Percentiles rank a stretch among this genome's conserved stretches.
Evolutionary conservation across 345 rosid genomes (phyloP).

Genomic region (Camelina sativa): DNA sequence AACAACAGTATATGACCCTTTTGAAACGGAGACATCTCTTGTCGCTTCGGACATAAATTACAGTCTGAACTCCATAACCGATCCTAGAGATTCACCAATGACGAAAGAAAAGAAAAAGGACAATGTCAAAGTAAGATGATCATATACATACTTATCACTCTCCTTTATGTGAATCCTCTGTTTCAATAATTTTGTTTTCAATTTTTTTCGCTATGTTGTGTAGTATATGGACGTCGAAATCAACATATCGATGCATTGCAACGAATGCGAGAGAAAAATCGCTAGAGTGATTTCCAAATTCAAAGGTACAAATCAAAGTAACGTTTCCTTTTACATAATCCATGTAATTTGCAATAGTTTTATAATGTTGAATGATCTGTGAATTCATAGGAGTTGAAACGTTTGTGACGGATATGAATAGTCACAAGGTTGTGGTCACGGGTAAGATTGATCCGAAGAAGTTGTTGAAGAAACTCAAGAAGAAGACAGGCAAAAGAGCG

Average conservation of each 20-base stretch:
- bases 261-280: conserved; percentile 75
- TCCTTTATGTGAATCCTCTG: not conserved
- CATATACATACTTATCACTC: not conserved
- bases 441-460: conserved; percentile 64
- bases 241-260: conserved; percentile 71
- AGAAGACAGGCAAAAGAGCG: conserved; percentile 64
- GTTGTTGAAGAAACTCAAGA: conserved; percentile 71
- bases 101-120: conserved; percentile 39
- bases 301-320: conserved; percentile 51
- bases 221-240: conserved; percentile 59
- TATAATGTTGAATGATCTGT: not conserved
- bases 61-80: not conserved
- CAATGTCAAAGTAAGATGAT: conserved; percentile 38
- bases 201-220: conserved; percentile 2
- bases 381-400: conserved; percentile 63
- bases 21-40: conserved; percentile 24
- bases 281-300: conserved; percentile 63
- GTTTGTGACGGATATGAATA: conserved; percentile 68
- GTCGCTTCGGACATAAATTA: conserved; percentile 16
- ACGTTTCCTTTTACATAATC: not conserved
- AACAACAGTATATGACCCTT: not conserved
- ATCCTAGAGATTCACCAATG: conserved; percentile 22
- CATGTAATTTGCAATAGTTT: not conserved
- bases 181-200: not conserved
- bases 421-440: conserved; percentile 61